Conservation (phyloP, 345 rosid genomes). For the Turnera subulata region DNA sequence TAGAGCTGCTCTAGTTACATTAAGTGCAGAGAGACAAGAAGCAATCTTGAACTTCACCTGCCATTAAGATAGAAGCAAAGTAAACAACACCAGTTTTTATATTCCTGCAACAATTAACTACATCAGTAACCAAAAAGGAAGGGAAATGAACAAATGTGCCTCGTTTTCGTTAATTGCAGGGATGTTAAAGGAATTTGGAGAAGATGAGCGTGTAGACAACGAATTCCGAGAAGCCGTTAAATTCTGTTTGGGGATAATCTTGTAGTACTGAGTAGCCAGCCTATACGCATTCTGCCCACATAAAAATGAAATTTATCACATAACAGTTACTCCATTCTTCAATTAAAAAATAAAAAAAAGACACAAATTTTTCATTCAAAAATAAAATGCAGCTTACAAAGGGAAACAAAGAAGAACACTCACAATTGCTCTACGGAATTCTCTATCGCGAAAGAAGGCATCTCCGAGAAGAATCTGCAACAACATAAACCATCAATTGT, state of each 20-base stretch:
- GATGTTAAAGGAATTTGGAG: constrained; percentile 64
- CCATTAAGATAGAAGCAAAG: not conserved
- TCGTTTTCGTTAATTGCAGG: constrained; percentile 81
- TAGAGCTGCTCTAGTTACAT: constrained; percentile 73
- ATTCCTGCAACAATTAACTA: no score
- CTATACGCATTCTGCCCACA: constrained; percentile 64
- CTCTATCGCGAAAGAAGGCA: constrained; percentile 75
- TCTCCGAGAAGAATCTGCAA: constrained; percentile 84
- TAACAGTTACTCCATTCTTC: not conserved
- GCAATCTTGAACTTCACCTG: constrained; percentile 97
- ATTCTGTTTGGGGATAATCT: constrained; percentile 73
- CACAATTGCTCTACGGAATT: constrained; percentile 83
- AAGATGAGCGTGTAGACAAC: constrained; percentile 66
- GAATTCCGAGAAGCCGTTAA: constrained; percentile 61
- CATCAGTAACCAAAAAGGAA: no score
- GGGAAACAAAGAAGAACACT: constrained; percentile 21
- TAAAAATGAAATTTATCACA: not conserved
- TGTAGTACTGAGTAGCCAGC: constrained; percentile 78
- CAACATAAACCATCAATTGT: not conserved
- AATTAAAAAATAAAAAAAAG: not conserved
- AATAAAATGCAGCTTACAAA: not conserved
- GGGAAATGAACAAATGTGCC: constrained; percentile 34
- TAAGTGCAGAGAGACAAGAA: constrained; percentile 69
- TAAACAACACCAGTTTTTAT: constrained; percentile 14
- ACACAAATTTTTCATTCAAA: constrained; percentile 2